Percentiles rank a stretch among this genome's conserved stretches.
Evolutionary conservation across 2,329 filamentous ascomycete species (phyloP).

Genomic region (Fusarium sp.): DNA sequence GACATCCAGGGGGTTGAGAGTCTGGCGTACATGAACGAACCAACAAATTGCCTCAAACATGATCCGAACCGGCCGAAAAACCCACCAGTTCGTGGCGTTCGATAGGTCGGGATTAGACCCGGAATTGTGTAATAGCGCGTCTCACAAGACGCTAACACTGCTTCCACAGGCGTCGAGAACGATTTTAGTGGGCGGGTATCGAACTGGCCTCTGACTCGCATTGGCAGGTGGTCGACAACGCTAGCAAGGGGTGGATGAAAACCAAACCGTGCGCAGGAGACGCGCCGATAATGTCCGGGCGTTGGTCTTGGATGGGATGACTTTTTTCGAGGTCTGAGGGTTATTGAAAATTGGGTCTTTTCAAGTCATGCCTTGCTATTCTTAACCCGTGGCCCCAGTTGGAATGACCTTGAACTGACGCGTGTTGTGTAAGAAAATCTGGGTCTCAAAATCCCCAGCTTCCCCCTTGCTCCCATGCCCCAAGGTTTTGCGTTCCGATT

Average conservation of each 20-base stretch:
- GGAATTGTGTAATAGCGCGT: background rate
- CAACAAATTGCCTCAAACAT: background rate
- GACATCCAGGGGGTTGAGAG: background rate
- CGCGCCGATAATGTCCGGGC: constrained; percentile 5
- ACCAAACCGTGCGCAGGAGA: background rate
- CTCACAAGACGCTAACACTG: background rate
- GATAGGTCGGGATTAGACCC: background rate
- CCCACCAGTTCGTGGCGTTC: background rate
- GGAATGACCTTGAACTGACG: background rate
- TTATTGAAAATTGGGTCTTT: background rate
- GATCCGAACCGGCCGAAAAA: background rate
- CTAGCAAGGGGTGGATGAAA: background rate
- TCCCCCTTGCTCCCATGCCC: constrained; percentile 6
- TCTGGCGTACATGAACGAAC: background rate
- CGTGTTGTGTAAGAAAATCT: constrained; percentile 17
- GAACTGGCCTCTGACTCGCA: constrained; percentile 2
- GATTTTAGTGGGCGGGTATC: constrained; percentile 5
- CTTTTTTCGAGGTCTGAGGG: background rate
- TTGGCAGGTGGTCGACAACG: background rate
- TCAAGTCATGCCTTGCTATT: background rate
- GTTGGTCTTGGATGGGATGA: background rate
- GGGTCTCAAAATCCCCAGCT: background rate
- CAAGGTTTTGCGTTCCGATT: background rate
- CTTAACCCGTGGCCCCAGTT: background rate
- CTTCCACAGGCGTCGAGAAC: background rate